Base-by-base conservation (phyloP, 1,284 basidiomycete genomes). In the Flammula alnicola region DNA sequence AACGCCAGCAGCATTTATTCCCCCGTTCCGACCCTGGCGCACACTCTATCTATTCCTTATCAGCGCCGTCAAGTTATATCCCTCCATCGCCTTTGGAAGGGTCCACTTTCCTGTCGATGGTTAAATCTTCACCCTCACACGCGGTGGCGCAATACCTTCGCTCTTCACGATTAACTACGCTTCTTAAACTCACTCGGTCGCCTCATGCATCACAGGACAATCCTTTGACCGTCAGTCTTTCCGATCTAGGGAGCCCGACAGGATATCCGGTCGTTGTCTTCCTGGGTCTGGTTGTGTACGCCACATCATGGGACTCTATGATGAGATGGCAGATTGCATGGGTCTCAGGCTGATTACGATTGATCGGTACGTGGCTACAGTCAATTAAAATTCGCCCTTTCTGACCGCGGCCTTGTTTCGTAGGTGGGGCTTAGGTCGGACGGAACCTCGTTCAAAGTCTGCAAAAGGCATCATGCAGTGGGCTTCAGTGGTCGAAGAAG, bases 371-470 rank as follows among this genome's bases (percentile, higher is more conserved):
- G 75, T 65, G 16, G n/a, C 32, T 26, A 14, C 16, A 31, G 33
- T 22, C 27, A 11, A 26, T 38, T 35, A 26, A 8, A n/a, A 16
- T 16, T 31, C 23, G 40, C 46, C 47, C 26, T 39, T 45, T 27
- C 30, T 37, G 16, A 40, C 27, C 36, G 5, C 27, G 31, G 30
- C 47, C 35, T 38, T 43, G 12, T 44, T 49, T 38, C 47, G 30
- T 60, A 91, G 88, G 43, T 98, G 96, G 96, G 96, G 96, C 6
- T 76, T 98, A 5, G 96, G 96, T 40, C 84, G 87, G 45, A 97
- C 91, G 27, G 86, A 90, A 44, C 81, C 87, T 10, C 80, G 81
- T 43, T 76, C 77, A 25, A 86, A 85, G 62, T 78, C 83, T 27
- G 80, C 85, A 2, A 80, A 89, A 55, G 93, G 92, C 4, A 87